Evolutionary conservation across 2,329 filamentous ascomycete species (phyloP), one percentile per base, ranked within the genome.

Genomic region (Tolypocladium pustulatum): DNA sequence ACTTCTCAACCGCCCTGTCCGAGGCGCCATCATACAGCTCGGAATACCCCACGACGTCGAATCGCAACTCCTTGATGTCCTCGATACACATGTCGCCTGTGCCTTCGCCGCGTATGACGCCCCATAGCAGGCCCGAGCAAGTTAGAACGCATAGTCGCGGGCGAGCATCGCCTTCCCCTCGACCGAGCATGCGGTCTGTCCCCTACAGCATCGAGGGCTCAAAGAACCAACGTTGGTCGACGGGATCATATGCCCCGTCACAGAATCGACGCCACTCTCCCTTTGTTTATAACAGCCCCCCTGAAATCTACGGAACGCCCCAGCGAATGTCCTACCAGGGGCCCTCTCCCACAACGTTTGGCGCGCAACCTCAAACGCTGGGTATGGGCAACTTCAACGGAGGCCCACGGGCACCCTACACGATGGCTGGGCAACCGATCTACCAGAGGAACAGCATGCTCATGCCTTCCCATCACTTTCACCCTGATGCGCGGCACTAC

Each of bases 161-260:
- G 27, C 81, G 87, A 20, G 86, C 86, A 15, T 90, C 88, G 53
- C 87, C 87, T 41, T 89, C 87, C 37, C 87, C 88, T 27, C 81
- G 87, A 52, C 85, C 84, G 37, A 84, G 80, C 58, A 78, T 87
- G 68, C 82, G 88, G 61, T 83, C 87, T 46, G 86, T 84, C 22
- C 88, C 88, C 0, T 91, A 91, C 73, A 86, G 76, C 56, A 78
- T 90, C 56, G 87, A 90, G 53, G 81, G 79, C 57, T 78, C 78
- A 53, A 81, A 86, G 62, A 84, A 80, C 68, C 90, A 91, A 77
- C 80, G 88, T 64, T 91, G 88, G 88, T 91, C 88, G 25, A 91
- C 88, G 4, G 88, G 87, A 17, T 89, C 86, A 4, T 90, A 87
- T 60, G 85, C 81, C 25, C 81, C 84, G 1, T 71, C 76, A 25